A percentile compares a stretch with the other conserved stretches of the same genome.
Evolutionary conservation across 2,329 filamentous ascomycete genomes (phyloP).

Genomic region (Capronia americana): DNA sequence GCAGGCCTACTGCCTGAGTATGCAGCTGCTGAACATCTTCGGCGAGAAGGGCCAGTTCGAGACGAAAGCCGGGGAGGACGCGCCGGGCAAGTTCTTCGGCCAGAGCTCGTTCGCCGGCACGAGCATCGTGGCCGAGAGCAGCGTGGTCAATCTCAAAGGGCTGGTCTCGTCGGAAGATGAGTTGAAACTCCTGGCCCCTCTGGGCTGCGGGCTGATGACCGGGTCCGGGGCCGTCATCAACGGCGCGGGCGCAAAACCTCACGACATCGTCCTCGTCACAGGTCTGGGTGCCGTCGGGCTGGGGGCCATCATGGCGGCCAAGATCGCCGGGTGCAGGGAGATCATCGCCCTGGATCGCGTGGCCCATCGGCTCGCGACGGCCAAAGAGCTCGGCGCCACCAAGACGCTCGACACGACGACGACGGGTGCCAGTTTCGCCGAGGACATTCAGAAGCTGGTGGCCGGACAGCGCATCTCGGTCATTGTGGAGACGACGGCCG

Average conservation of each 20-base stretch:
- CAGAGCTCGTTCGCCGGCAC: constrained; percentile 47
- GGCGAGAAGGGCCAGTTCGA: constrained; percentile 19
- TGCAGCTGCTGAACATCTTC: constrained; percentile 55
- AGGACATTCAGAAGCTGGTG: constrained; percentile 47
- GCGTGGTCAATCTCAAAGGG: constrained; percentile 40
- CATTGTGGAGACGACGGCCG: constrained; percentile 59
- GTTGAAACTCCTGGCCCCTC: constrained; percentile 41
- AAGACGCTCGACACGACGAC: constrained; percentile 47
- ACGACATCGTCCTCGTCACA: constrained; percentile 51
- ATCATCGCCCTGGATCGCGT: constrained; percentile 54
- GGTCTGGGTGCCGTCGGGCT: constrained; percentile 57
- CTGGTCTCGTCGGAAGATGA: constrained; percentile 33
- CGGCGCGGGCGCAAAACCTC: constrained; percentile 46
- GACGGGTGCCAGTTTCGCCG: constrained; percentile 40
- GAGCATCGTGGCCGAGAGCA: constrained; percentile 42
- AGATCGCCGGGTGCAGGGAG: constrained; percentile 48
- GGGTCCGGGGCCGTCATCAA: constrained; percentile 52
- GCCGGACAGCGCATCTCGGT: constrained; percentile 52
- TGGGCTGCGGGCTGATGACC: constrained; percentile 46
- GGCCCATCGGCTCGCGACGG: constrained; percentile 46
- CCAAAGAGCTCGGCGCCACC: constrained; percentile 49
- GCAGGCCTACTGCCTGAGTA: constrained; percentile 58
- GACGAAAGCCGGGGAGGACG: constrained; percentile 39
- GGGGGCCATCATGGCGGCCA: constrained; percentile 57
- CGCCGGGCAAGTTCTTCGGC: constrained; percentile 48